phyloP scores from a whole-genome alignment of 2,329 filamentous ascomycete genomes.

The Trichoderma citrinoviride region DNA sequence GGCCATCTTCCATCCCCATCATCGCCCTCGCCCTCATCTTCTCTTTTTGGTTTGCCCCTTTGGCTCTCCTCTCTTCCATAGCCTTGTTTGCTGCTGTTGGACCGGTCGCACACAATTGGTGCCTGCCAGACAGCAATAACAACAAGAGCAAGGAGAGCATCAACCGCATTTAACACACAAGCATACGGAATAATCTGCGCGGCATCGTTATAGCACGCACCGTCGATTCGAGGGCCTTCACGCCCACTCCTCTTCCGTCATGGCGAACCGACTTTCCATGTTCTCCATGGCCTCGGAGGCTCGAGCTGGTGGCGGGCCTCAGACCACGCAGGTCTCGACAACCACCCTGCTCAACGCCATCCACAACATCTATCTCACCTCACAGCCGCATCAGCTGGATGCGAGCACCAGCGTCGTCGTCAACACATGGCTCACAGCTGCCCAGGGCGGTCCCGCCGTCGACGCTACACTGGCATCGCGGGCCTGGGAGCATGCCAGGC shows the following conservation, averaged over 20 bases:
- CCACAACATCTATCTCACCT: constrained; percentile 82
- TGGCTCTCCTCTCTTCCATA: background rate
- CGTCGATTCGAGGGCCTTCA: constrained; percentile 25
- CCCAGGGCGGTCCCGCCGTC: constrained; percentile 68
- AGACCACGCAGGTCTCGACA: constrained; percentile 80
- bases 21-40: background rate
- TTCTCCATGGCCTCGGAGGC: constrained; percentile 63
- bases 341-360: constrained; percentile 89
- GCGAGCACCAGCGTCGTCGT: constrained; percentile 88
- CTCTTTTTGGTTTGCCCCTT: background rate
- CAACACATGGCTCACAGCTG: constrained; percentile 90
- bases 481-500: constrained; percentile 94
- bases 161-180: background rate
- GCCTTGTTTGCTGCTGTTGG: constrained; percentile 6
- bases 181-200: background rate
- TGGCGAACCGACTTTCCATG: constrained; percentile 67
- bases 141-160: background rate
- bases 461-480: constrained; percentile 74
- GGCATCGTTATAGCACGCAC: background rate
- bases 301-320: constrained; percentile 56
- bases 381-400: constrained; percentile 82
- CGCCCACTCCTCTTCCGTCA: constrained; percentile 33
- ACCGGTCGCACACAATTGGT: background rate
- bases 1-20: background rate
- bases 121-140: background rate